Evolutionary conservation across 306 rosid genomes (phyloP).

Genomic region (Biancaea sappan): DNA sequence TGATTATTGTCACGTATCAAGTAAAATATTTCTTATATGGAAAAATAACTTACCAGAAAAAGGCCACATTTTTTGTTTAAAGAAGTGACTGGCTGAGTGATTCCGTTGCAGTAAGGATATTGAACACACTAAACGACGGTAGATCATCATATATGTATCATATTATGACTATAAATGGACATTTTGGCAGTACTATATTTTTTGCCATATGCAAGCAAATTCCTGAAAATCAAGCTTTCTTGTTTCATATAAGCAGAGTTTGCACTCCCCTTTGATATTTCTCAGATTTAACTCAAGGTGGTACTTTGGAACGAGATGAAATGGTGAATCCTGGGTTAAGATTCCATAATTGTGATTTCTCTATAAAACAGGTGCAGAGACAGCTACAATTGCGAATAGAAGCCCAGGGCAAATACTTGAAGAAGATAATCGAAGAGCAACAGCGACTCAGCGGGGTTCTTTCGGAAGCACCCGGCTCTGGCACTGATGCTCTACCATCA

Average conservation of each 20-base stretch:
- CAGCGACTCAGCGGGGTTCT: slow-evolving; percentile 68
- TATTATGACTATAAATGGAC: not conserved
- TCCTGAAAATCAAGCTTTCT: not conserved
- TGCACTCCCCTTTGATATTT: not conserved
- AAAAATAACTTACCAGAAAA: not conserved
- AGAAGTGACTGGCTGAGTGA: not conserved
- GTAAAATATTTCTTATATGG: not conserved
- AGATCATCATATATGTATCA: not conserved
- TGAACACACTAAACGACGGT: not conserved
- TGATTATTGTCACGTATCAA: slow-evolving; percentile 5
- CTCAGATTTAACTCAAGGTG: not conserved
- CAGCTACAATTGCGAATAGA: slow-evolving; percentile 83
- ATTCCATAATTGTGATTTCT: not conserved
- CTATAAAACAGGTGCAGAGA: slow-evolving; percentile 71
- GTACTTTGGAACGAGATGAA: slow-evolving; percentile 1
- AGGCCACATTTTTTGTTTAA: not conserved
- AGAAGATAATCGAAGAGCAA: slow-evolving; percentile 90
- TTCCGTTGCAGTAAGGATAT: slow-evolving; percentile 9
- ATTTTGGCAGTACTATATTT: not conserved
- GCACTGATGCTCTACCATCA: slow-evolving; percentile 34
- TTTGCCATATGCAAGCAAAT: not conserved
- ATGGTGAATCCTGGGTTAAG: not conserved
- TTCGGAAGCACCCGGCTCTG: slow-evolving; percentile 54
- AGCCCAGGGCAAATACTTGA: slow-evolving; percentile 88
- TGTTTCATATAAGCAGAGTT: not conserved